A percentile compares a stretch with the other conserved stretches of the same genome.
These are phyloP conservation scores for Benincasa hispida DNA, from an alignment of 306 rosid species.

Conservation along the genomic window DNA sequence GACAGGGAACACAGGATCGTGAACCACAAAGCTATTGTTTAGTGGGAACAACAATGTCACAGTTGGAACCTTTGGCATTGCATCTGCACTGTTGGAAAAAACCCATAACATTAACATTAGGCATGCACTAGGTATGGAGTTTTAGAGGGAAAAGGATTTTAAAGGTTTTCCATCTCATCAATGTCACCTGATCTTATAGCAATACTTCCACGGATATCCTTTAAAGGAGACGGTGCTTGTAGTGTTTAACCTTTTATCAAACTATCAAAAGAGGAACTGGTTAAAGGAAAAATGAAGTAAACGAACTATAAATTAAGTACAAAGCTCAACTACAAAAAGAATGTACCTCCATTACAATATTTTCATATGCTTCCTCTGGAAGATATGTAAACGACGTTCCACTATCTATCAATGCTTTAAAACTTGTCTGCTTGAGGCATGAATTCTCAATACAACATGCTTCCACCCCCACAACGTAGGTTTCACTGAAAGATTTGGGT, in stretches of 20 bases:
- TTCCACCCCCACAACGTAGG: conserved; percentile 67
- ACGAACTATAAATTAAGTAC: conserved; percentile 11
- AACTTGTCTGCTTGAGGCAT: conserved; percentile 51
- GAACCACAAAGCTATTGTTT: conserved; percentile 71
- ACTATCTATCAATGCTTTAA: conserved; percentile 68
- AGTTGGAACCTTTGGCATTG: conserved; percentile 55
- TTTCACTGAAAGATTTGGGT: conserved; percentile 36
- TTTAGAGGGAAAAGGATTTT: background rate
- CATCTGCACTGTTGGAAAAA: conserved; percentile 37
- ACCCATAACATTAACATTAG: background rate
- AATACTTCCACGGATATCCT: conserved; percentile 76
- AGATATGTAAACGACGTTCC: conserved; percentile 89
- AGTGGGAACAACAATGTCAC: conserved; percentile 49
- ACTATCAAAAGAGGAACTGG: conserved; percentile 32
- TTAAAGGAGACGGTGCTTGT: conserved; percentile 32
- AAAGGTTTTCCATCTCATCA: background rate
- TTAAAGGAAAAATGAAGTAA: conserved; percentile 16
- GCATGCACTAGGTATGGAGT: background rate
- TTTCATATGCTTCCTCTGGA: conserved; percentile 55
- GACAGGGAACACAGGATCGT: conserved; percentile 39
- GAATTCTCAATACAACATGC: conserved; percentile 53
- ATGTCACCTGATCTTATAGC: conserved; percentile 58
- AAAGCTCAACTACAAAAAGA: background rate
- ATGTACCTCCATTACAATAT: conserved; percentile 58
- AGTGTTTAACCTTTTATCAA: conserved; percentile 56